A percentile compares a stretch with the other conserved stretches of the same genome.
Evolutionary conservation across 768 basidiomycete genomes (phyloP).

Genomic region (Lanmaoa rubissima): DNA sequence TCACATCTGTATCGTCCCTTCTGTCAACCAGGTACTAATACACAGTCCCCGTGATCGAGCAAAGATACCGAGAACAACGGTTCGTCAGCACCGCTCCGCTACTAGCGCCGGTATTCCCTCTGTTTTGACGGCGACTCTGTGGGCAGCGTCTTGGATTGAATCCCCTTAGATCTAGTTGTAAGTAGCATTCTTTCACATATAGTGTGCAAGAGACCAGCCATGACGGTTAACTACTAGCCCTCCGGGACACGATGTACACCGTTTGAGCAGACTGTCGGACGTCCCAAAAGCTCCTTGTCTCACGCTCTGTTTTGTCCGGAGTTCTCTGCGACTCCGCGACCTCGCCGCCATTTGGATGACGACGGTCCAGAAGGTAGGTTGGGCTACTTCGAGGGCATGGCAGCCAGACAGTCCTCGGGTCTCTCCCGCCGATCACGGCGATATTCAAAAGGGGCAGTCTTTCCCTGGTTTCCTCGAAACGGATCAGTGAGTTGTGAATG

Average conservation of each 20-base stretch:
- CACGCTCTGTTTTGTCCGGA: neutral
- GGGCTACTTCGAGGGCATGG: no score
- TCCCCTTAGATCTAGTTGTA: neutral
- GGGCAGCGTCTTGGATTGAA: neutral
- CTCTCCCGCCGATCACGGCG: neutral
- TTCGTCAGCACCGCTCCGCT: neutral
- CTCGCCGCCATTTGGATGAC: no score
- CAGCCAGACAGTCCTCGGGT: neutral
- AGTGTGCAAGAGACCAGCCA: no score
- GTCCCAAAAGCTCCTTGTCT: neutral
- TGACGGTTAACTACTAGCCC: no score
- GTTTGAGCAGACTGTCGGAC: no score
- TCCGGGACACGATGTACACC: neutral
- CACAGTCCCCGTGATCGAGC: no score
- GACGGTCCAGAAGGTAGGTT: neutral
- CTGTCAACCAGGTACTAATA: no score
- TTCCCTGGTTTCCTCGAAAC: neutral
- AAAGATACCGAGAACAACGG: neutral
- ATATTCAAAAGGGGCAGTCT: neutral
- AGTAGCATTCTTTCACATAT: no score
- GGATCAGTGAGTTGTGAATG: neutral
- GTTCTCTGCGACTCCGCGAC: neutral
- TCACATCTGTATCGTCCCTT: no score
- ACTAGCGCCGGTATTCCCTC: neutral
- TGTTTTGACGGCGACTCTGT: neutral